These are phyloP conservation scores for Suillus occidentalis DNA, from an alignment of 768 basidiomycete species.

Conservation along the genomic window DNA sequence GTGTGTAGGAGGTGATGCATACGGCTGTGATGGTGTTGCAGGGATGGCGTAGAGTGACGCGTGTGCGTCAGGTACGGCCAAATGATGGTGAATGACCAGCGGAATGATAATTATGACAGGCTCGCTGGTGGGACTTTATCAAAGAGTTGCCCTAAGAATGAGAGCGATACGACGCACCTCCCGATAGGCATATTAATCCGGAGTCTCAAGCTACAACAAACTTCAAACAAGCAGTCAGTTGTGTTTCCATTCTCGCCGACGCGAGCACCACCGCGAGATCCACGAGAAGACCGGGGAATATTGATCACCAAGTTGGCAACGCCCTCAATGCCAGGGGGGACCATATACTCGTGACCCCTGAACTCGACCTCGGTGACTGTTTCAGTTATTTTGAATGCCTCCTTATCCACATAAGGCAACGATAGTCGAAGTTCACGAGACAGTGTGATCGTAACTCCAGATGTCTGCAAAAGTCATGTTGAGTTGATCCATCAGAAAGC, in stretches of 20 bases:
- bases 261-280: slow-evolving; percentile 61
- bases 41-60: slow-evolving; percentile 26
- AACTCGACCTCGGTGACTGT: slow-evolving; percentile 68
- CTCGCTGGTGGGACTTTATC: slow-evolving; percentile 47
- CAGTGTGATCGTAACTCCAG: slow-evolving; percentile 61
- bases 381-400: slow-evolving; percentile 66
- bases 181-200: slow-evolving; percentile 66
- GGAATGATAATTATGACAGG: slow-evolving; percentile 68
- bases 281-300: slow-evolving; percentile 65
- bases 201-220: slow-evolving; percentile 61
- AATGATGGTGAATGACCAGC: slow-evolving; percentile 62
- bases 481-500: slow-evolving; percentile 5
- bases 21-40: slow-evolving; percentile 18
- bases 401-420: slow-evolving; percentile 38
- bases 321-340: slow-evolving; percentile 73
- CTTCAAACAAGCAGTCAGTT: slow-evolving; percentile 64
- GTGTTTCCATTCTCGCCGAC: slow-evolving; percentile 46
- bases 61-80: slow-evolving; percentile 46
- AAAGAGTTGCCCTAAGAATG: slow-evolving; percentile 6
- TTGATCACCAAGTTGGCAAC: slow-evolving; percentile 80
- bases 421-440: slow-evolving; percentile 61
- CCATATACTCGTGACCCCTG: slow-evolving; percentile 71
- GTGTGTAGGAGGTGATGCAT: slow-evolving; percentile 16
- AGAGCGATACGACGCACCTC: slow-evolving; percentile 45
- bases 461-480: slow-evolving; percentile 48